Percentiles rank a stretch among this genome's conserved stretches.
Evolutionary conservation across 2,329 filamentous ascomycete genomes (phyloP).

Genomic region (Trichoderma arundinaceum): DNA sequence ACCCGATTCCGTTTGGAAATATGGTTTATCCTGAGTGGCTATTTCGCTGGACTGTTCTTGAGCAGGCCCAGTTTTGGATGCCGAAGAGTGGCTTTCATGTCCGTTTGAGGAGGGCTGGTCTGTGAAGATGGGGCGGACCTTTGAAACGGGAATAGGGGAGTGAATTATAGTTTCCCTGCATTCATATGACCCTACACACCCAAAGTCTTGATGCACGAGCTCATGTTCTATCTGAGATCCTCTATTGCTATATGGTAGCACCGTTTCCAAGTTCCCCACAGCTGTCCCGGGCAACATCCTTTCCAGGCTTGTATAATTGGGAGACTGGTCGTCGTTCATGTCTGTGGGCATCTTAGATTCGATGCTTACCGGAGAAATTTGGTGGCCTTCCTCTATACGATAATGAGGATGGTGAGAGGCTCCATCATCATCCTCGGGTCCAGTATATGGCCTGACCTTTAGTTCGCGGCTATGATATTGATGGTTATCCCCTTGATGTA

Average conservation of each 20-base stretch:
- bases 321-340: neutral
- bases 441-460: conserved; percentile 27
- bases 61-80: conserved; percentile 30
- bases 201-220: neutral
- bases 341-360: neutral
- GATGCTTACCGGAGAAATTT: neutral
- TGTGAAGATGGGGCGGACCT: conserved; percentile 33
- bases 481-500: neutral
- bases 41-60: neutral
- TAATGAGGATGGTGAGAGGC: too few relatives aligned
- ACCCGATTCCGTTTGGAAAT: conserved; percentile 28
- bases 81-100: conserved; percentile 20
- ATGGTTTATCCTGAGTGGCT: neutral
- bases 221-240: neutral
- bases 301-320: neutral
- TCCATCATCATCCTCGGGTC: neutral
- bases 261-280: neutral
- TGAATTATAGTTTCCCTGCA: conserved; percentile 22
- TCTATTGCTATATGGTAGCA: neutral
- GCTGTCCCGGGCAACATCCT: neutral
- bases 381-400: neutral
- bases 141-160: conserved; percentile 33
- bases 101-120: neutral
- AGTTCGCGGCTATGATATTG: neutral
- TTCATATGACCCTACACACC: neutral